Evolutionary conservation across 164 flowering plant species (phyloP).

Genomic region (Vitis amurensis): DNA sequence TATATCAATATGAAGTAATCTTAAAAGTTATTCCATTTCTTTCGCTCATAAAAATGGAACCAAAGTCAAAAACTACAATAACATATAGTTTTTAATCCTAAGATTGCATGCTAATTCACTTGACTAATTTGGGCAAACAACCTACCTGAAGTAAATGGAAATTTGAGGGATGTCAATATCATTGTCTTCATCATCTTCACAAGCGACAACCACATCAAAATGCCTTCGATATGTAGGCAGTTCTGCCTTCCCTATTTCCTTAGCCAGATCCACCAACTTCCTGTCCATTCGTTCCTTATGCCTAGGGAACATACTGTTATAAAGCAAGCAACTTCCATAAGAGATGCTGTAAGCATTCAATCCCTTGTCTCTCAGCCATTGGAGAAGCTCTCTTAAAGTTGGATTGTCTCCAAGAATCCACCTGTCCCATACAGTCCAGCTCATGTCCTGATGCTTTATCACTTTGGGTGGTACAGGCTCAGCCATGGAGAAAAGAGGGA

Average conservation of each 20-base stretch:
- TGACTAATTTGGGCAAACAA: not conserved
- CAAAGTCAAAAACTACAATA: too few relatives aligned
- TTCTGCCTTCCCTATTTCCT: conserved; percentile 68
- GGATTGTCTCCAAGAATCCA: conserved; percentile 69
- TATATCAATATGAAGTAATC: too few relatives aligned
- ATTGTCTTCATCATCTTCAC: conserved; percentile 83
- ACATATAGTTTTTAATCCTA: too few relatives aligned
- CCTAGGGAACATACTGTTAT: conserved; percentile 70
- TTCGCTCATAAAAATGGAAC: too few relatives aligned
- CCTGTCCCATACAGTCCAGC: conserved; percentile 94
- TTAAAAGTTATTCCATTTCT: too few relatives aligned
- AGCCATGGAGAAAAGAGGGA: conserved; percentile 83
- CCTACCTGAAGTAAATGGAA: conserved; percentile 67
- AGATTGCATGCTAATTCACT: too few relatives aligned
- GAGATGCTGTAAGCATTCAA: conserved; percentile 86
- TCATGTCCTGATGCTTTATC: conserved; percentile 71
- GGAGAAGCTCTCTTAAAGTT: conserved; percentile 62
- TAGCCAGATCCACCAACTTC: conserved; percentile 66
- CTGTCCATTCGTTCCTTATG: conserved; percentile 72
- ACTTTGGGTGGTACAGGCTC: conserved; percentile 92
- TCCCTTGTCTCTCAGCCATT: conserved; percentile 76
- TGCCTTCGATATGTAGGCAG: conserved; percentile 63
- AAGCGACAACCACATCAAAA: conserved; percentile 78
- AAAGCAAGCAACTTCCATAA: conserved; percentile 78
- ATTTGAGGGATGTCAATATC: conserved; percentile 80